Evolutionary conservation across 345 rosid genomes (phyloP), one percentile per base, ranked within the genome.

Genomic region (Microcos paniculata): DNA sequence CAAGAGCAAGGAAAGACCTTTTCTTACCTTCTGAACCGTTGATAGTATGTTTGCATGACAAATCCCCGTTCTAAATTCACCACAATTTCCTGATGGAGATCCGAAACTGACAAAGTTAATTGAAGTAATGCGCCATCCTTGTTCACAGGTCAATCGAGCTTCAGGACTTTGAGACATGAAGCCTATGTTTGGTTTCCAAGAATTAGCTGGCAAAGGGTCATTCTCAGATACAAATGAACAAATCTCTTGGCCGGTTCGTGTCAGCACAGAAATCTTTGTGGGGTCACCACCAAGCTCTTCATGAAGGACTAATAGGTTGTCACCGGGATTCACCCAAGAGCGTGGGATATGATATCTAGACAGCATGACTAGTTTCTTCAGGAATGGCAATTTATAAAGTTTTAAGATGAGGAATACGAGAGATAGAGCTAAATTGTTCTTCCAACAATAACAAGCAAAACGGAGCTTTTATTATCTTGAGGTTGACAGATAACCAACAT

Each of bases 251-350:
- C 88, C 86, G 0, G 84, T 80, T 75, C 68, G 57, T 59, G 85
- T 79, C 56, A 79, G 69, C 76, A 87, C 72, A 14, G 92, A 82
- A 68, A 90, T 77, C 72, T 84, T 79, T 48, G 84, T 75, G 24
- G 90, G 92, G 53, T 88, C 88, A 16, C 94, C 94, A 0, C 94
- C 88, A 6, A 88, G 84, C 81, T 88, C 94, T 82, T 90, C 94
- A 21, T 80, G 89, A 33, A 88, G 80, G 65, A 88, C 90, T 30
- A 88, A 77, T 4, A 90, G 76, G 82, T 90, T 90, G 61, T 85
- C 82, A 18, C 87, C 87, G 1, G 86, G 76, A 58, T 83, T 82
- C 55, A 84, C 78, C 92, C 92, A 90, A 33, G 87, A 71, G 13
- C 86, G 87, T 0, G 92, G 92, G 31, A 90, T 69, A 71, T 90